Conservation (phyloP, 2,329 filamentous ascomycete species). For the Penicillium sp. region DNA sequence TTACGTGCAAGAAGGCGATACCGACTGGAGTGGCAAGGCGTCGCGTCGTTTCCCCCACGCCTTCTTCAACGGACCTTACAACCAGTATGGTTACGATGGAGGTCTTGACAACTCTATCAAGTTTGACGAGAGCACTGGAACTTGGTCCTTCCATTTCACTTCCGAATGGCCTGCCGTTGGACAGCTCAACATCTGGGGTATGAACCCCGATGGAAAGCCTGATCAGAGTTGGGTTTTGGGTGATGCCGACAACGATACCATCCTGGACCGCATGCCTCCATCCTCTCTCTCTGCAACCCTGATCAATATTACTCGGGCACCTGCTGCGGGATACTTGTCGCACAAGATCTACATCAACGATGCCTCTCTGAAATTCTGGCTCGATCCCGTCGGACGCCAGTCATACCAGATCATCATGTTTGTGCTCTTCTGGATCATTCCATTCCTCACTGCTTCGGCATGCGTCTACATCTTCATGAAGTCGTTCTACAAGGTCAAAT, state of each 20-base stretch:
- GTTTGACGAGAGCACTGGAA: slow-evolving; percentile 47
- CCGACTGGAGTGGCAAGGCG: slow-evolving; percentile 36
- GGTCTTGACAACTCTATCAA: slow-evolving; percentile 57
- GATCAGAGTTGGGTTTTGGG: slow-evolving; percentile 62
- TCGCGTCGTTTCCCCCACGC: slow-evolving; percentile 62
- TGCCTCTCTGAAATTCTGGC: slow-evolving; percentile 51
- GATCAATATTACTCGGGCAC: slow-evolving; percentile 60
- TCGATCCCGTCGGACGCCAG: slow-evolving; percentile 56
- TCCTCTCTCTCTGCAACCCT: slow-evolving; percentile 57
- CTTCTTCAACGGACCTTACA: slow-evolving; percentile 63
- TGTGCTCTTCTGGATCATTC: slow-evolving; percentile 57
- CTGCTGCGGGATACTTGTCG: slow-evolving; percentile 55
- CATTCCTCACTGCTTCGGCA: slow-evolving; percentile 51
- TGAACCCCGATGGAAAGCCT: slow-evolving; percentile 63
- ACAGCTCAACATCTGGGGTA: slow-evolving; percentile 67
- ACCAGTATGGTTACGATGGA: slow-evolving; percentile 64
- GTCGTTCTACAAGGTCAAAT: slow-evolving; percentile 65
- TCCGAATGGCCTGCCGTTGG: slow-evolving; percentile 63
- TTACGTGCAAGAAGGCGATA: slow-evolving; percentile 62
- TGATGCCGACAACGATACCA: slow-evolving; percentile 60
- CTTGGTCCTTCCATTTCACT: slow-evolving; percentile 63
- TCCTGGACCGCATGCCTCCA: slow-evolving; percentile 64
- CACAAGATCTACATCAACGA: slow-evolving; percentile 61
- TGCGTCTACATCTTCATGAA: slow-evolving; percentile 61
- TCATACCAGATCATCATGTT: slow-evolving; percentile 56